phyloP scores from a whole-genome alignment of 202 grass and related monocot species.

The Hordeum pubiflorum region DNA sequence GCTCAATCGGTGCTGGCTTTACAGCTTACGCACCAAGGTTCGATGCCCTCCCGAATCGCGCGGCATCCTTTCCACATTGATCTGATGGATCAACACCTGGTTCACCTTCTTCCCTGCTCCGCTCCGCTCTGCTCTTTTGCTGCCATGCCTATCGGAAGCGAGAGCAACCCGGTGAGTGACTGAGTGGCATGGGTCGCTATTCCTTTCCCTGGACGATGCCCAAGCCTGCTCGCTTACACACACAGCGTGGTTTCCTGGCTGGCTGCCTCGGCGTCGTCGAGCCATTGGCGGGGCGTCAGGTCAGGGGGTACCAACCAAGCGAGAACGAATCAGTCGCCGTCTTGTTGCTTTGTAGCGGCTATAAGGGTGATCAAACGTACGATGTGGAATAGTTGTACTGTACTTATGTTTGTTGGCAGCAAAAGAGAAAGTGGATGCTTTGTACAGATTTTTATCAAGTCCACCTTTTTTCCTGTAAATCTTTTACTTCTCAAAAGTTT shows the following conservation, averaged over 20 bases:
- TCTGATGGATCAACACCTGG: not conserved
- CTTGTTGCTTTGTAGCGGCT: not conserved
- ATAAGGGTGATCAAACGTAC: not conserved
- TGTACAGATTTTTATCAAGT: not conserved
- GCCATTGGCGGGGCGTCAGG: not conserved
- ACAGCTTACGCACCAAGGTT: not conserved
- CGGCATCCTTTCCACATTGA: not conserved
- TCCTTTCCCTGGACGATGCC: not conserved
- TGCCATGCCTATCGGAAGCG: not conserved
- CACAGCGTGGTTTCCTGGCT: not conserved
- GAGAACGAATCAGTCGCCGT: not conserved
- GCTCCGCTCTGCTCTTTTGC: not conserved
- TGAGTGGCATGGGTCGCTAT: not conserved
- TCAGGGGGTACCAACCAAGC: not conserved
- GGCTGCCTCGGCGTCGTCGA: not conserved
- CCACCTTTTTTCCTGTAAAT: not conserved
- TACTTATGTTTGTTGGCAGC: not conserved
- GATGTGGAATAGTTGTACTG: not conserved
- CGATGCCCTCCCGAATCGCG: not conserved
- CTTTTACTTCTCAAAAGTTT: not conserved
- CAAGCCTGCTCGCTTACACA: not conserved
- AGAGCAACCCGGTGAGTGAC: not conserved
- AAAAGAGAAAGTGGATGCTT: not conserved
- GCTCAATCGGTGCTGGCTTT: not conserved
- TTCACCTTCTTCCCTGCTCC: not conserved